These are phyloP conservation scores for Sechiopsis laciniata DNA, from an alignment of 306 rosid genomes.

Conservation along the genomic window DNA sequence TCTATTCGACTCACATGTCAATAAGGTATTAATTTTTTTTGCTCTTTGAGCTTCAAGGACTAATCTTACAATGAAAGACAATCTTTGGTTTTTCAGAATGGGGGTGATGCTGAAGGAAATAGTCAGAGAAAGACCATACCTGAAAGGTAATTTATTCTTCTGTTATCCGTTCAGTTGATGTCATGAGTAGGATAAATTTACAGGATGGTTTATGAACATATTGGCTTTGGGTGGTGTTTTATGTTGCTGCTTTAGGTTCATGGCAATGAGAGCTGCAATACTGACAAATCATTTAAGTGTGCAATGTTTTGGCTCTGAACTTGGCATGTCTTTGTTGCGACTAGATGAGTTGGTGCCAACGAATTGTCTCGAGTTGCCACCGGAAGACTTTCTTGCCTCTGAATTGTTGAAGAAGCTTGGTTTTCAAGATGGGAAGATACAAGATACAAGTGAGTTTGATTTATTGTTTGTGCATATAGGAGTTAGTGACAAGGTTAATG, in stretches of 20 bases:
- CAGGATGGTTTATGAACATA: not conserved
- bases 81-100: conserved; percentile 37
- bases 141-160: conserved; percentile 49
- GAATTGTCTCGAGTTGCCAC: conserved; percentile 10
- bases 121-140: conserved; percentile 37
- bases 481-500: conserved; percentile 41
- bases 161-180: conserved; percentile 9
- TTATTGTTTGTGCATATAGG: conserved; percentile 67
- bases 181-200: not conserved
- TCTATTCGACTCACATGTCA: conserved; percentile 42
- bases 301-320: too few relatives aligned
- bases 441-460: conserved; percentile 52
- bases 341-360: conserved; percentile 35
- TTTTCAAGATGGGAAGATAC: conserved; percentile 39
- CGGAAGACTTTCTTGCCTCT: conserved; percentile 32
- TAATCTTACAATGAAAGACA: conserved; percentile 11
- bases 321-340: conserved; percentile 45
- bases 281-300: too few relatives aligned
- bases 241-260: not conserved
- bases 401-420: conserved; percentile 70
- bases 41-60: conserved; percentile 12
- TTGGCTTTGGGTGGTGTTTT: conserved; percentile 27
- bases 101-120: conserved; percentile 25
- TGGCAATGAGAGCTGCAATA: too few relatives aligned
- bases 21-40: conserved; percentile 35